Base-by-base conservation (phyloP, 495 filamentous ascomycete species). In the Aspergillus nidulans region DNA sequence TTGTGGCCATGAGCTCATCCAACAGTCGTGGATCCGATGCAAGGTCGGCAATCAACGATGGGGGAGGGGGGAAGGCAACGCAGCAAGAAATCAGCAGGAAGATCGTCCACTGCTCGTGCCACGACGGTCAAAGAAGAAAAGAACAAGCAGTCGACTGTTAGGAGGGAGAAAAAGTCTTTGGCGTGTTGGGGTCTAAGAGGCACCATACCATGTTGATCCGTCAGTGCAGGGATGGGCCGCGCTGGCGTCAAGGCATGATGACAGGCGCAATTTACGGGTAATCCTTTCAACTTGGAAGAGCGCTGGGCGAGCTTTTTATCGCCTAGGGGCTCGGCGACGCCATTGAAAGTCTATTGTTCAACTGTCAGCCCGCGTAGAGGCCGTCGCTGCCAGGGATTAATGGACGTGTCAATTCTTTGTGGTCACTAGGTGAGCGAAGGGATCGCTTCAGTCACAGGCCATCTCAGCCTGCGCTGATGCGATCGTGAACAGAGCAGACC, bases 181-280 rank as follows among this genome's bases (percentile, higher is more conserved):
- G 30, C 32, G 40, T 52, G 36, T 52, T 52, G 49, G 34, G 49
- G 36, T 15, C 25, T 52, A 25, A 24, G 23, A 30, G 38, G 42
- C 36, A 32, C 49, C 49, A 52, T 32, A 52, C 49, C 49, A 52
- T 42, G 49, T 52, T 52, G 23, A 52, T 52, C 49, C 36, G 34
- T 10, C 12, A 23, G 23, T 40, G 38, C 49, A 52, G 49, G 49
- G 49, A 42, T 52, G 40, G 47, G 47, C 45, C 32, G 47, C 47
- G 47, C 47, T 32, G 47, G 47, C 47, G 47, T 49, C 30, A 49
- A 49, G 20, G 32, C 7, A 49, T 24, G 47, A 45, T 45, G 42
- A 32, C 32, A 49, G 47, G 15, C 47, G 19, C 47, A 49, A 49
- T 49, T 39, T 49, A 30, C n/a, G 26, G 26, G 26, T 4, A 49